phyloP scores from a whole-genome alignment of 192 early-diverging fungal species.

The Rhizoclosmatium globosum region DNA sequence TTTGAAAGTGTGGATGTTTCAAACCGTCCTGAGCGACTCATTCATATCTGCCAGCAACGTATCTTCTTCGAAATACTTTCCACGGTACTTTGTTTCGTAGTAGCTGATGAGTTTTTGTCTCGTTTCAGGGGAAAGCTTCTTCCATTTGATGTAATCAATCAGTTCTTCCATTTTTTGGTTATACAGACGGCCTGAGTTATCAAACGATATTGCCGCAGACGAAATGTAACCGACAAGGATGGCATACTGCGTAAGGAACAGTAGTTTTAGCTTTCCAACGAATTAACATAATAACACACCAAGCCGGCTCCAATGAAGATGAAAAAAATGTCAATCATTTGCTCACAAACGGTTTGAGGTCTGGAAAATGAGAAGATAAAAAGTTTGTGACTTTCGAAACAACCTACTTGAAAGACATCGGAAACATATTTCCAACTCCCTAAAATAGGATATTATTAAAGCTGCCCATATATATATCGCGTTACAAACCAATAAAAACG shows the following conservation, averaged over 20 bases:
- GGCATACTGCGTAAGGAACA: background rate
- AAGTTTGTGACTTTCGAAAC: too few relatives aligned
- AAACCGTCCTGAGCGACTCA: slow-evolving; percentile 22
- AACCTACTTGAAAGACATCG: background rate
- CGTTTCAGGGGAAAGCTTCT: slow-evolving; percentile 21
- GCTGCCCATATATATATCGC: too few relatives aligned
- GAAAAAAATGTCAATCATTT: slow-evolving; percentile 1
- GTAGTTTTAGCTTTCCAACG: background rate
- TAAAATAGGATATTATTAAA: background rate
- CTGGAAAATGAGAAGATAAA: background rate
- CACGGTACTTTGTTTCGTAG: too few relatives aligned
- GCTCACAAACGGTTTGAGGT: slow-evolving; percentile 14
- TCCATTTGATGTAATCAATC: slow-evolving; percentile 42
- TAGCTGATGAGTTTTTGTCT: background rate
- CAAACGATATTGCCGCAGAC: slow-evolving; percentile 8
- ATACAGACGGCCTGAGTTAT: slow-evolving; percentile 30
- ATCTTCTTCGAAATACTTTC: too few relatives aligned
- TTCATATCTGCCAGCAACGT: too few relatives aligned
- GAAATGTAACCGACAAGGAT: slow-evolving; percentile 10
- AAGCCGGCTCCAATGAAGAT: background rate
- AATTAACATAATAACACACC: background rate
- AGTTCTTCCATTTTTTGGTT: background rate
- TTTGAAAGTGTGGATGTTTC: too few relatives aligned
- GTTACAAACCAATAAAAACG: background rate
- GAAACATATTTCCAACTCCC: slow-evolving; percentile 43